Evolutionary conservation across 257 asterid species (phyloP).

Genomic region (Solanum phureja): DNA sequence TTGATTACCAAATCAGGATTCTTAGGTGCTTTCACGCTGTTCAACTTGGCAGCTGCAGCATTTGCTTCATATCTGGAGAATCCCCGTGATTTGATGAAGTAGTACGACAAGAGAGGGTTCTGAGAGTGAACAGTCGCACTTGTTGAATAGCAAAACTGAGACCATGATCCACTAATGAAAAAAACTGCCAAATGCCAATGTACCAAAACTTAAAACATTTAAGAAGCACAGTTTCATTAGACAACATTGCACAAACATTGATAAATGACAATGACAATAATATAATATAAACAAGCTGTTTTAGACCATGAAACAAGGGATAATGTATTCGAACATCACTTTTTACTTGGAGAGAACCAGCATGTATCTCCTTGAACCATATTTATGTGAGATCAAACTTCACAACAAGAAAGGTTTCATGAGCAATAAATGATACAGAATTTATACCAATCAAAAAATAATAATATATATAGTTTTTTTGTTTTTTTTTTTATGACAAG

Average conservation of each 20-base stretch:
- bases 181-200: neutral
- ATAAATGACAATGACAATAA: neutral
- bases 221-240: neutral
- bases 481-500: too few species aligned
- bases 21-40: neutral
- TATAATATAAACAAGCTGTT: neutral
- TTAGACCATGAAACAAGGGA: neutral
- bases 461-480: neutral
- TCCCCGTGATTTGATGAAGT: conserved; percentile 1
- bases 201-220: neutral
- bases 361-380: neutral
- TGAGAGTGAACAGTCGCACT: neutral
- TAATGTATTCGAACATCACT: neutral
- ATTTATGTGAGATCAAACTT: neutral
- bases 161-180: neutral
- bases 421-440: neutral
- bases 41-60: neutral
- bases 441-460: neutral
- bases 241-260: neutral
- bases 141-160: neutral
- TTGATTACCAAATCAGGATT: conserved; percentile 3
- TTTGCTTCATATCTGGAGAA: conserved; percentile 3
- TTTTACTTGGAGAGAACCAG: neutral
- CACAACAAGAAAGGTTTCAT: neutral
- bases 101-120: neutral